Percentiles rank a stretch among this genome's conserved stretches.
These are phyloP conservation scores for Coelastrella sp. DNA, from an alignment of 139 green algal species.

Conservation along the genomic window DNA sequence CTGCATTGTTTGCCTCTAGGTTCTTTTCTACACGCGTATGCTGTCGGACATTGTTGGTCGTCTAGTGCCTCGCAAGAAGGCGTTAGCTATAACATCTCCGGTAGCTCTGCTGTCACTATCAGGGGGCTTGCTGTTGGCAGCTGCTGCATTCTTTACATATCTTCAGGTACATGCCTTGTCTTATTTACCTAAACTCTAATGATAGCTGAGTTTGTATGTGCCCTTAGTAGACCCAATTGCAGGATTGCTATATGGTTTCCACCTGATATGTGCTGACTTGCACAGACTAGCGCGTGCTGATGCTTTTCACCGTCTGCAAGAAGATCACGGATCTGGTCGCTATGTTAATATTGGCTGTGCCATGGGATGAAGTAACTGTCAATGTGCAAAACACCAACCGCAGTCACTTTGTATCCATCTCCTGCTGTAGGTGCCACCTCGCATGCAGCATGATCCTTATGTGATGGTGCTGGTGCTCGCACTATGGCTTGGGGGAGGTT, in stretches of 20 bases:
- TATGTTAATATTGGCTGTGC: too few relatives aligned
- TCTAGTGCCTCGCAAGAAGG: conserved; percentile 66
- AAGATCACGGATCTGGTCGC: too few relatives aligned
- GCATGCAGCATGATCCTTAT: conserved; percentile 63
- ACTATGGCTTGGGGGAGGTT: conserved; percentile 60
- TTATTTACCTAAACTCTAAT: too few relatives aligned
- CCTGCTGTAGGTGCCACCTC: not conserved
- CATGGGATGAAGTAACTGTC: too few relatives aligned
- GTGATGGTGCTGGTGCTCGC: conserved; percentile 53
- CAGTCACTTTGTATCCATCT: not conserved
- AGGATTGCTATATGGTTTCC: too few relatives aligned
- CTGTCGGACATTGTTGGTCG: conserved; percentile 79
- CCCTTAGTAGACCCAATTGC: too few relatives aligned
- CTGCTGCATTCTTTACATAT: conserved; percentile 76
- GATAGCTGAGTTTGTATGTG: too few relatives aligned
- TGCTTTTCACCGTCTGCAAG: too few relatives aligned
- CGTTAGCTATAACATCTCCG: conserved; percentile 55
- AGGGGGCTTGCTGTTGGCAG: conserved; percentile 40
- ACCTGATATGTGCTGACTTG: too few relatives aligned
- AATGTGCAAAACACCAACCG: too few relatives aligned
- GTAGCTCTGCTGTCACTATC: conserved; percentile 56
- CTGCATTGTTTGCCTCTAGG: conserved; percentile 49
- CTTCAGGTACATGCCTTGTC: too few relatives aligned
- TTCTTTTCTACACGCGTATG: conserved; percentile 82
- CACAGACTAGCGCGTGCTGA: too few relatives aligned